phyloP scores from a whole-genome alignment of 108 stramenopile genomes.

The Cyclotella kingstonii region DNA sequence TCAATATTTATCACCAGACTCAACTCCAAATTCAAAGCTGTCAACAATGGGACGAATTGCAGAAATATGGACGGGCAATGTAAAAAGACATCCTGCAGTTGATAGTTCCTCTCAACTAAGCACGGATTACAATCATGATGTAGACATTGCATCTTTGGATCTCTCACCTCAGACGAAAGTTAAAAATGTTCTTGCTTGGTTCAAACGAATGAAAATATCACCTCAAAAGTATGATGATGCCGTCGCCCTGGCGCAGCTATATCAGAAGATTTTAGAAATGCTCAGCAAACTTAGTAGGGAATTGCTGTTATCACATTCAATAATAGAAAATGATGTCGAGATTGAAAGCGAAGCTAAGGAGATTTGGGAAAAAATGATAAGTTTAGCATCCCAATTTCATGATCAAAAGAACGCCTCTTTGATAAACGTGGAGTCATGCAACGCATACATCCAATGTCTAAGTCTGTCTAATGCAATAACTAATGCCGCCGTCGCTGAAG shows the following conservation, averaged over 20 bases:
- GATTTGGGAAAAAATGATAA: slow-evolving; percentile 26
- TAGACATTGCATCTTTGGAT: neutral
- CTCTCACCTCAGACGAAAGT: slow-evolving; percentile 4
- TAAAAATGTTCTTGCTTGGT: slow-evolving; percentile 38
- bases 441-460: slow-evolving; percentile 64
- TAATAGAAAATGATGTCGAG: neutral
- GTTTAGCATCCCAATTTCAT: slow-evolving; percentile 12
- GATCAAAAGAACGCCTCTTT: slow-evolving; percentile 9
- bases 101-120: no score
- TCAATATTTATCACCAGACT: neutral
- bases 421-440: slow-evolving; percentile 52
- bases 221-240: slow-evolving; percentile 26
- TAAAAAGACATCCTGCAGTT: no score
- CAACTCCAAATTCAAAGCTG: slow-evolving; percentile 1
- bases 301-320: neutral
- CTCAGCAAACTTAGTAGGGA: slow-evolving; percentile 16
- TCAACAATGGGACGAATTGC: slow-evolving; percentile 48
- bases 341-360: slow-evolving; percentile 21
- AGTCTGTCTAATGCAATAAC: slow-evolving; percentile 27
- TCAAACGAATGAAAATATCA: slow-evolving; percentile 21
- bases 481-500: slow-evolving; percentile 43
- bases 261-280: slow-evolving; percentile 15
- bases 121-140: no score
- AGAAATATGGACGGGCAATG: slow-evolving; percentile 27
- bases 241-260: slow-evolving; percentile 21